These are phyloP conservation scores for Calonectria pauciramosa DNA, from an alignment of 2,329 filamentous ascomycete species.

Conservation along the genomic window DNA sequence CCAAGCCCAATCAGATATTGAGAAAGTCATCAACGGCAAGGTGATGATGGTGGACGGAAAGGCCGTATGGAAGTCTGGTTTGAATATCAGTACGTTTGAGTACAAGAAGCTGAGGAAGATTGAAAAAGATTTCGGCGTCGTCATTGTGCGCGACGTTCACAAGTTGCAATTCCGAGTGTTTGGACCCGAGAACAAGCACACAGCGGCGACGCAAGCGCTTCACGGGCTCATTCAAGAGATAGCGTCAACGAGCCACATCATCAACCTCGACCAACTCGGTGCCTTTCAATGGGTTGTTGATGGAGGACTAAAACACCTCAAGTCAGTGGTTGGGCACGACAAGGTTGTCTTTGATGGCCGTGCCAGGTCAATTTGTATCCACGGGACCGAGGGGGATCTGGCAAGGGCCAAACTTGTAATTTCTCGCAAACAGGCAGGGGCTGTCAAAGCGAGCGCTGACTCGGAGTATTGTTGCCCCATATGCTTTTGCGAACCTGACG, in stretches of 20 bases:
- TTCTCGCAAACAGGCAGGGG: neutral
- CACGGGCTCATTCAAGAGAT: neutral
- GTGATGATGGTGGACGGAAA: slow-evolving; percentile 23
- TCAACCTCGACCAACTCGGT: neutral
- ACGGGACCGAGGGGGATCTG: neutral
- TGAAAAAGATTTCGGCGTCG: slow-evolving; percentile 14
- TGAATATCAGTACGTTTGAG: neutral
- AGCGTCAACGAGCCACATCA: neutral
- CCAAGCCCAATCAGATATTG: slow-evolving; percentile 13
- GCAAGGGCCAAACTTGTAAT: neutral
- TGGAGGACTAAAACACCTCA: neutral
- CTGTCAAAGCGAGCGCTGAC: rapidly evolving
- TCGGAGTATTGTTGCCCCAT: neutral
- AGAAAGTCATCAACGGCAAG: slow-evolving; percentile 15
- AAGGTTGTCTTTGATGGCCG: neutral
- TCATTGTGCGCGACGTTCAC: slow-evolving; percentile 23
- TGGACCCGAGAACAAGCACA: neutral
- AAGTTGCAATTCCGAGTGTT: slow-evolving; percentile 23
- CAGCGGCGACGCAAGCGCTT: neutral
- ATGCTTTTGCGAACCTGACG: slow-evolving; percentile 2
- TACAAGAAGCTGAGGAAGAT: slow-evolving; percentile 9
- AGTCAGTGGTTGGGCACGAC: neutral
- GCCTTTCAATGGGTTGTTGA: neutral
- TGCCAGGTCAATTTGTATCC: neutral
- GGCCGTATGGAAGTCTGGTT: slow-evolving; percentile 3